These are phyloP conservation scores for Prunus yedoensis DNA, from an alignment of 331 rosid genomes.

Conservation along the genomic window DNA sequence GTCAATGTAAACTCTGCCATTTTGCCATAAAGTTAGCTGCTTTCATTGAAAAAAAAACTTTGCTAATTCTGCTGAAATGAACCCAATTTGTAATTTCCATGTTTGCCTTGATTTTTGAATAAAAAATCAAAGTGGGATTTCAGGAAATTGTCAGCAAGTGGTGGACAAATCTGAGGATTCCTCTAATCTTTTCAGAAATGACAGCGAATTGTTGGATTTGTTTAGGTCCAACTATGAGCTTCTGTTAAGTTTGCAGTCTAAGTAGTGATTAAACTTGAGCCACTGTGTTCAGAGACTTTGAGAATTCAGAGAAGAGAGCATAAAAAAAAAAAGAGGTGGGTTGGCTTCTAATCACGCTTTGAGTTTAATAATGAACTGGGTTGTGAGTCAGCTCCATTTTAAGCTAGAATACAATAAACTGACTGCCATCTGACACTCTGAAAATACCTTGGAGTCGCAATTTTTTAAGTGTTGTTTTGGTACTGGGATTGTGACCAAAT, in stretches of 20 bases:
- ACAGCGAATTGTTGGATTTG: conserved; percentile 46
- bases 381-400: conserved; percentile 33
- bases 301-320: not conserved
- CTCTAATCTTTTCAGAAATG: conserved; percentile 28
- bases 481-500: conserved; percentile 20
- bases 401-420: conserved; percentile 41
- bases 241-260: not conserved
- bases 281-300: not conserved
- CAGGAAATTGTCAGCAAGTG: conserved; percentile 47
- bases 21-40: conserved; percentile 9
- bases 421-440: conserved; percentile 40
- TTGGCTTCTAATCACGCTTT: conserved; percentile 49
- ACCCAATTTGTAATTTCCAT: conserved; percentile 14
- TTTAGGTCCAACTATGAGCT: conserved; percentile 25
- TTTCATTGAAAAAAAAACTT: not conserved
- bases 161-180: conserved; percentile 42
- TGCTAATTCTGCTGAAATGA: not conserved
- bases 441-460: conserved; percentile 26
- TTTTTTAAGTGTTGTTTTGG: not conserved
- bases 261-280: conserved; percentile 2
- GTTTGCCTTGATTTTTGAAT: not conserved
- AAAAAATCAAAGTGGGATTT: conserved; percentile 34
- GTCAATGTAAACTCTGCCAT: conserved; percentile 20
- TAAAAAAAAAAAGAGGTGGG: conserved; percentile 14
- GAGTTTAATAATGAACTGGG: conserved; percentile 17